These are phyloP conservation scores for Talaromyces funiculosus DNA, from an alignment of 2,329 filamentous ascomycete genomes.

Conservation along the genomic window DNA sequence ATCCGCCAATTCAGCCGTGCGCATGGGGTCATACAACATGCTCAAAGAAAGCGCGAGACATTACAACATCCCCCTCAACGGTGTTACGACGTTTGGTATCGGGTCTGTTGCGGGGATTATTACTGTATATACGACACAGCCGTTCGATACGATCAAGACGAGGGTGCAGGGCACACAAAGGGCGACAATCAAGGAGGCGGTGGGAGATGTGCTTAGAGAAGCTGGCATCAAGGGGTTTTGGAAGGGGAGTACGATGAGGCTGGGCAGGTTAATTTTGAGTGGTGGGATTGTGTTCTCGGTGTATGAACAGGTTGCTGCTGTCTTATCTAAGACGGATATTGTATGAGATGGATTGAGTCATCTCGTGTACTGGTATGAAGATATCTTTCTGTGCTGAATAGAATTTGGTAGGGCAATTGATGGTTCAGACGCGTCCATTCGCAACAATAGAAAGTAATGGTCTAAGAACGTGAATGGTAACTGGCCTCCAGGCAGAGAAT, in stretches of 20 bases:
- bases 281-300: constrained; percentile 63
- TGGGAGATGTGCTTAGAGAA: constrained; percentile 50
- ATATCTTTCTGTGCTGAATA: neutral
- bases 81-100: constrained; percentile 55
- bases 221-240: constrained; percentile 58
- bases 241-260: constrained; percentile 63
- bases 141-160: constrained; percentile 51
- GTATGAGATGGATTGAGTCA: neutral
- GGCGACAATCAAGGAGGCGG: constrained; percentile 53
- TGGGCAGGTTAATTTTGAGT: constrained; percentile 58
- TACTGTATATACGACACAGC: constrained; percentile 44
- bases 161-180: constrained; percentile 55
- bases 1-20: constrained; percentile 55
- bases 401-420: neutral
- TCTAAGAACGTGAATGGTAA: neutral
- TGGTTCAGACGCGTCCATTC: neutral
- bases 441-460: neutral
- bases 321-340: neutral
- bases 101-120: constrained; percentile 57
- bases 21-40: constrained; percentile 59
- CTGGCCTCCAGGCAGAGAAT: neutral
- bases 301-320: constrained; percentile 51
- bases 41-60: constrained; percentile 54
- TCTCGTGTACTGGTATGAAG: neutral
- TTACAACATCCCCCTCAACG: constrained; percentile 45